Base-by-base conservation (phyloP, 1,284 basidiomycete genomes). In the Heterobasidion irregulare region DNA sequence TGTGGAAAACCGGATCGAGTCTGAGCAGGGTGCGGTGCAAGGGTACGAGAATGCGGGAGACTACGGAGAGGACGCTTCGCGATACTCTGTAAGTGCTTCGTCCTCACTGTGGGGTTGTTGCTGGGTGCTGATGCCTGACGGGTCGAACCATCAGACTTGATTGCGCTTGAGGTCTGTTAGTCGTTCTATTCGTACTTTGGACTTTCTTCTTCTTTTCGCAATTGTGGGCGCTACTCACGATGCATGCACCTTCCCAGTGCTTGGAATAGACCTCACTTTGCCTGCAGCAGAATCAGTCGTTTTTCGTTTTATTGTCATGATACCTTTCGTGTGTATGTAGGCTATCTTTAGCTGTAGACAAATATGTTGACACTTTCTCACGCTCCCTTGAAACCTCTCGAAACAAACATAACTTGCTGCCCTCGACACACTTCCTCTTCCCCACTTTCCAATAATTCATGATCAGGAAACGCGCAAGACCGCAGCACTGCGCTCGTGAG, bases 401-500 rank as follows among this genome's bases (percentile, higher is more conserved):
- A 12, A 41, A n/a, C 10, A n/a, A 10, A 41, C 38, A 10, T n/a
- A 10, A 41, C 15, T 9, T 41, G 1, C 38, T 10, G 38, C 2
- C 10, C 8, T 41, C 38, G 10, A 41, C 10, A 7, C 38, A 41
- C 38, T 41, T 41, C 10, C 38, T 8, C n/a, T 10, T 41, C 38
- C 38, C 10, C 38, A 41, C 38, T 41, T n/a, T 41, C n/a, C 12
- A 41, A 41, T n/a, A 47, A 6, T 8, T 19, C 19, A 79, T 83
- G 74, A 81, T 86, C 68, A 86, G 79, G 71, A 84, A 81, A 72
- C 81, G 84, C 34, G 74, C 73, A 54, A 76, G 84, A 46, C 83
- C 84, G 43, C 77, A 77, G 61, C 72, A 76, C 41, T 73, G 74
- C 38, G 60, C 76, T 47, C 75, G 83, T 8, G 75, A 78, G 62